Conservation (phyloP, 2,329 filamentous ascomycete species). For the Nemania serpens region DNA sequence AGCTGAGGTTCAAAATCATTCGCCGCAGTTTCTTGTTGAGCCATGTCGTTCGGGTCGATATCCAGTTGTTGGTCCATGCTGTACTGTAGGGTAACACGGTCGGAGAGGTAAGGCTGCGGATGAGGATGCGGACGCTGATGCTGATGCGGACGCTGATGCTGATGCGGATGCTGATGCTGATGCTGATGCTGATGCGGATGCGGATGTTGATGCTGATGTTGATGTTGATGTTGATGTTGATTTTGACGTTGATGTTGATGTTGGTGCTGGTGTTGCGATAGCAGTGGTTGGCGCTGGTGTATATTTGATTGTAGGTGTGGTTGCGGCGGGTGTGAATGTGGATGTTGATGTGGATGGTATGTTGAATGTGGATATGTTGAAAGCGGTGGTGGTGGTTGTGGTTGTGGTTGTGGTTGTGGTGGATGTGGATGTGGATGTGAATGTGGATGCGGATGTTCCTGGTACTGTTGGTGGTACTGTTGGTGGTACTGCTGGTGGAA, state of each 20-base stretch:
- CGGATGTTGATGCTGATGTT: constrained; percentile 11
- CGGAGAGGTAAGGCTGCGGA: constrained; percentile 18
- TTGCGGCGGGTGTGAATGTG: constrained; percentile 12
- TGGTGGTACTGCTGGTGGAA: constrained; percentile 20
- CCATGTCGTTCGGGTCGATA: constrained; percentile 47
- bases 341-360: constrained; percentile 1
- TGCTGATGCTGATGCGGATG: constrained; percentile 16
- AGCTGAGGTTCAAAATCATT: constrained; percentile 62
- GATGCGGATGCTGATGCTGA: constrained; percentile 19
- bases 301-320: too few species aligned
- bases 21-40: constrained; percentile 65
- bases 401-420: constrained; percentile 10
- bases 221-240: too few species aligned
- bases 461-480: constrained; percentile 14
- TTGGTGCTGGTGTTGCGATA: constrained; percentile 5
- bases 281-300: constrained; percentile 23
- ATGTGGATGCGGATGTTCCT: constrained; percentile 16
- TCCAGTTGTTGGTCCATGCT: constrained; percentile 48
- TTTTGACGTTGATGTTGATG: too few species aligned
- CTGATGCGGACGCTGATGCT: constrained; percentile 4
- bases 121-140: constrained; percentile 5
- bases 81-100: constrained; percentile 26
- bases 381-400: too few species aligned
- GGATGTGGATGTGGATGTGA: constrained; percentile 1
- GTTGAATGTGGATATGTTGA: not conserved